phyloP scores from a whole-genome alignment of 2,329 filamentous ascomycete species.

The Fusarium chuoi region DNA sequence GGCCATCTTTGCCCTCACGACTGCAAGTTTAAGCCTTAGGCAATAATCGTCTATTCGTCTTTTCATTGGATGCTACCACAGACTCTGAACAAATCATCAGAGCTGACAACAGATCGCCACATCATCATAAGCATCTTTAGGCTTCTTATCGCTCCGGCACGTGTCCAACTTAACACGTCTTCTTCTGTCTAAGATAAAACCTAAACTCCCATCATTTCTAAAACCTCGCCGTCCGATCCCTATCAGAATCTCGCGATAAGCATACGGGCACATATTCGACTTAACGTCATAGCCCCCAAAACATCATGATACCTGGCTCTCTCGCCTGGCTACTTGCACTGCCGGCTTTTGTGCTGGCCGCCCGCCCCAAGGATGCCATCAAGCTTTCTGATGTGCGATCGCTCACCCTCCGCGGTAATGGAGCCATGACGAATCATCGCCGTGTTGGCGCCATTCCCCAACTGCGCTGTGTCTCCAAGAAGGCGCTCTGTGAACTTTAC shows the following conservation, averaged over 20 bases:
- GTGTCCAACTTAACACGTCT: background rate
- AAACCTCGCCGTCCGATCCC: background rate
- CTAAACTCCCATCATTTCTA: background rate
- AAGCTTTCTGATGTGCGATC: constrained; percentile 73
- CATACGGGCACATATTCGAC: constrained; percentile 6
- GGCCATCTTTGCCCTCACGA: background rate
- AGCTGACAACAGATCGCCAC: constrained; percentile 20
- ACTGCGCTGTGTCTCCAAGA: constrained; percentile 78
- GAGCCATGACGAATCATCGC: constrained; percentile 75
- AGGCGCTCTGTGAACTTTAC: constrained; percentile 73
- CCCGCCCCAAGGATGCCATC: constrained; percentile 61
- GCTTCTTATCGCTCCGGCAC: constrained; percentile 27
- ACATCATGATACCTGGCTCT: constrained; percentile 45
- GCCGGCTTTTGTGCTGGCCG: constrained; percentile 40
- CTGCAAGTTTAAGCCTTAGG: constrained; percentile 14
- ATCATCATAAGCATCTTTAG: constrained; percentile 15
- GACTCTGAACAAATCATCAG: constrained; percentile 9
- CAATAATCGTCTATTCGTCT: constrained; percentile 11
- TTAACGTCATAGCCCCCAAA: constrained; percentile 6
- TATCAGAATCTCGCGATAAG: background rate
- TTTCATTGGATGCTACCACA: constrained; percentile 19
- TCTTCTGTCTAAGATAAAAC: background rate
- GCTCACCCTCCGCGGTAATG: constrained; percentile 77
- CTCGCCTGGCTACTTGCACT: constrained; percentile 39
- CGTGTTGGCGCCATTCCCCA: constrained; percentile 82